Conservation (phyloP, 345 rosid genomes). For the Anastatica hierochuntica region DNA sequence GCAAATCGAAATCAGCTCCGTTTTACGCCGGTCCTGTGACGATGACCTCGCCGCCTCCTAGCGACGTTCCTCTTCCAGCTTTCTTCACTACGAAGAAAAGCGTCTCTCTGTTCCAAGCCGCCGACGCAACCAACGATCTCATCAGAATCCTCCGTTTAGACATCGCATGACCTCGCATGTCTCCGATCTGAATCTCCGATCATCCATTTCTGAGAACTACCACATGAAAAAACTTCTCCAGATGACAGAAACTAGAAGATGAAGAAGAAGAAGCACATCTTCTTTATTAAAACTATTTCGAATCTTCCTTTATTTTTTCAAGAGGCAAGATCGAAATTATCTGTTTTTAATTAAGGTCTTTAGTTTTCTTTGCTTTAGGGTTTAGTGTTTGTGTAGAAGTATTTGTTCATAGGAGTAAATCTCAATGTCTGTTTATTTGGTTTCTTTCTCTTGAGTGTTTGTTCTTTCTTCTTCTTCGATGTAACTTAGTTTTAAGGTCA, state of each 20-base stretch:
- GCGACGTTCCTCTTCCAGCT: constrained; percentile 76
- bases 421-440: too few relatives aligned
- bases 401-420: constrained; percentile 6
- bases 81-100: constrained; percentile 41
- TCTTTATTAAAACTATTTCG: constrained; percentile 19
- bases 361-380: constrained; percentile 22
- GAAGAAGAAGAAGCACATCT: constrained; percentile 24
- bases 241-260: constrained; percentile 25
- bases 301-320: constrained; percentile 75
- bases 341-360: constrained; percentile 28
- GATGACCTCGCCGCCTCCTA: constrained; percentile 77
- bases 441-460: too few relatives aligned
- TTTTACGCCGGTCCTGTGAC: constrained; percentile 77
- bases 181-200: background rate
- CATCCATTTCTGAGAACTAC: too few relatives aligned
- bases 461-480: too few relatives aligned
- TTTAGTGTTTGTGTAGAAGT: constrained; percentile 26
- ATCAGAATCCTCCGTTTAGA: constrained; percentile 46
- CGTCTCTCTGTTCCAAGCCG: constrained; percentile 2
- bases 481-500: too few relatives aligned
- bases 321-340: constrained; percentile 40
- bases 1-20: constrained; percentile 11
- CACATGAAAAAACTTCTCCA: background rate
- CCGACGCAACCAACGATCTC: constrained; percentile 44
- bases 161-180: constrained; percentile 7